Conservation (phyloP, 2,329 filamentous ascomycete species). For the Aspergillus hortae region DNA sequence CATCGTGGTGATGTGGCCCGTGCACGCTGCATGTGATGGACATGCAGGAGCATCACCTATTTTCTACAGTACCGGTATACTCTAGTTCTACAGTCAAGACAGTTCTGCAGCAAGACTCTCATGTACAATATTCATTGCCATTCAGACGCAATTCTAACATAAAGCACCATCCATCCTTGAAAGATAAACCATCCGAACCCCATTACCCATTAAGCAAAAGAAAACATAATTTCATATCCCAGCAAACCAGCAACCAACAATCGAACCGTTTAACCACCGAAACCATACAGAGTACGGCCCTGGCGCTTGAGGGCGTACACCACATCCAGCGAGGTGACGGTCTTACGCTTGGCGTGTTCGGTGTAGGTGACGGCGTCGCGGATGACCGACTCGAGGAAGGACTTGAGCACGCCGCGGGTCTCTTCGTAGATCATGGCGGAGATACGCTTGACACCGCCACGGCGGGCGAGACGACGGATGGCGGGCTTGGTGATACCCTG, state of each 20-base stretch:
- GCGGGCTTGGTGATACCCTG: slow-evolving; percentile 99
- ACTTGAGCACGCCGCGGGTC: slow-evolving; percentile 77
- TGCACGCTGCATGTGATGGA: slow-evolving; percentile 9
- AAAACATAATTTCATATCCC: slow-evolving; percentile 18
- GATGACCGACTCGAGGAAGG: slow-evolving; percentile 79
- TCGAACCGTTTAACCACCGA: slow-evolving; percentile 65
- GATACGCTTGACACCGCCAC: slow-evolving; percentile 99
- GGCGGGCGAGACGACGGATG: slow-evolving; percentile 96
- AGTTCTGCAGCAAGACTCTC: too few relatives aligned
- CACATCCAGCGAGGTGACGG: slow-evolving; percentile 56
- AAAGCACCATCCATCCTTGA: too few relatives aligned
- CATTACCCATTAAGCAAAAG: slow-evolving; percentile 12
- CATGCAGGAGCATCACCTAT: too few relatives aligned
- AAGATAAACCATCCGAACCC: slow-evolving; percentile 4
- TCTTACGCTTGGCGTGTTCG: slow-evolving; percentile 73
- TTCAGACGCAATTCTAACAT: too few relatives aligned
- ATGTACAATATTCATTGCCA: too few relatives aligned
- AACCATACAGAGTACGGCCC: slow-evolving; percentile 75
- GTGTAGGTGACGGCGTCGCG: slow-evolving; percentile 78
- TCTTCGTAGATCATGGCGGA: slow-evolving; percentile 91
- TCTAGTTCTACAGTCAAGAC: too few relatives aligned
- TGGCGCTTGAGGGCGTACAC: slow-evolving; percentile 64
- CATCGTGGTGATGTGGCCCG: slow-evolving; percentile 8
- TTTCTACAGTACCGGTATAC: too few relatives aligned
- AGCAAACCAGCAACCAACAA: not conserved